Evolutionary conservation across 2,329 filamentous ascomycete species (phyloP).

Genomic region (Calonectria henricotiae): DNA sequence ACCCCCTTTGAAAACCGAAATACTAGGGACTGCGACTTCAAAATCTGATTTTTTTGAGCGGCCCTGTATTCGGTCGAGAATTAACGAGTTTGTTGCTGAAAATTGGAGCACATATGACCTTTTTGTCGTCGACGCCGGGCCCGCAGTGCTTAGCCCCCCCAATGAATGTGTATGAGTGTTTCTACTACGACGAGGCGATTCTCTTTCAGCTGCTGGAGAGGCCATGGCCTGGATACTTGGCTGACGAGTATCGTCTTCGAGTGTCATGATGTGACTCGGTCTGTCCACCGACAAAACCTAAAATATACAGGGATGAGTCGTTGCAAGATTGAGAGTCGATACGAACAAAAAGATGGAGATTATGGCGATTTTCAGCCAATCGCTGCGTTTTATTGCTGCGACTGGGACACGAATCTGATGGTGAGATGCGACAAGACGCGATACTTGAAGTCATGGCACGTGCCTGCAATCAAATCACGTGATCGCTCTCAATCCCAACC

Average conservation of each 20-base stretch:
- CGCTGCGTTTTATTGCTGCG: neutral
- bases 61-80: constrained; percentile 52
- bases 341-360: neutral
- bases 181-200: neutral
- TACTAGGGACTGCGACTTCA: neutral
- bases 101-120: constrained; percentile 56
- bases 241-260: neutral
- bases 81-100: constrained; percentile 48
- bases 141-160: neutral
- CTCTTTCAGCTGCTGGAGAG: neutral
- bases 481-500: neutral
- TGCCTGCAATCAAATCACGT: neutral
- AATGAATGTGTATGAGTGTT: neutral
- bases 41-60: constrained; percentile 27
- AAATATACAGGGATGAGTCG: neutral
- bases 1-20: neutral
- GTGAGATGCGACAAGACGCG: neutral
- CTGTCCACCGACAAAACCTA: neutral
- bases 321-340: neutral
- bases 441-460: constrained; percentile 7
- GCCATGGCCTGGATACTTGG: constrained; percentile 10
- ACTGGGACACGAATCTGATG: neutral
- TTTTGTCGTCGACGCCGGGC: constrained; percentile 21
- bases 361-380: neutral
- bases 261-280: constrained; percentile 3